Conservation (phyloP, 768 basidiomycete species). For the Leccinum truebloodii region DNA sequence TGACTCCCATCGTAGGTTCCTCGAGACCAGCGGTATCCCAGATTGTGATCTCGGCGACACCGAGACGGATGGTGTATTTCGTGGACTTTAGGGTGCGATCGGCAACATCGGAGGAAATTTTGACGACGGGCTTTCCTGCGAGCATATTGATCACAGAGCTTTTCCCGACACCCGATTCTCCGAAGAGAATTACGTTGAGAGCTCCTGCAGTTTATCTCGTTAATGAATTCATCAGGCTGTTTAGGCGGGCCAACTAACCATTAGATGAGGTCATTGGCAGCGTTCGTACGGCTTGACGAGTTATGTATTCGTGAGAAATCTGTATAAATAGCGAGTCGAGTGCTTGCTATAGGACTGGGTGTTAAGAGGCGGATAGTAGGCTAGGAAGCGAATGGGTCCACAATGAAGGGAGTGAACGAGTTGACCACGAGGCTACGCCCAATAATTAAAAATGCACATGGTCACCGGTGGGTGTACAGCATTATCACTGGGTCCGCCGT, state of each 20-base stretch:
- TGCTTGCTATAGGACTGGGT: conserved; percentile 1
- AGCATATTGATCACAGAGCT: conserved; percentile 48
- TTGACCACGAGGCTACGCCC: conserved; percentile 3
- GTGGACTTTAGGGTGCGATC: conserved; percentile 37
- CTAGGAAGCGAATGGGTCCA: conserved; percentile 3
- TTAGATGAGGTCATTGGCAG: conserved; percentile 20
- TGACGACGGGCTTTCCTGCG: conserved; percentile 29
- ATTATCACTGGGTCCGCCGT: conserved; percentile 13
- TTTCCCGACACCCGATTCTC: conserved; percentile 39
- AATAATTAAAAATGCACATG: conserved; percentile 5
- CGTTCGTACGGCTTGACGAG: neutral
- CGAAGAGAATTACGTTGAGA: conserved; percentile 34
- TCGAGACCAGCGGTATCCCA: conserved; percentile 36
- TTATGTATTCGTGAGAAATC: conserved; percentile 15
- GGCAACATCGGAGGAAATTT: conserved; percentile 33
- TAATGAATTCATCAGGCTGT: neutral
- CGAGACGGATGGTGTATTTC: conserved; percentile 23
- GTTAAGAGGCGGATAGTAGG: conserved; percentile 7
- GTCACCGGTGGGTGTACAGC: conserved; percentile 17
- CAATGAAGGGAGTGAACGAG: conserved; percentile 8
- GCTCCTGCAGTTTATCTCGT: conserved; percentile 3
- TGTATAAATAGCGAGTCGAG: neutral
- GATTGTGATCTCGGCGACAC: conserved; percentile 15
- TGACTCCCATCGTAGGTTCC: conserved; percentile 31
- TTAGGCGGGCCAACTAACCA: conserved; percentile 14